Evolutionary conservation across 306 rosid genomes (phyloP).

Genomic region (Clitoria ternatea): DNA sequence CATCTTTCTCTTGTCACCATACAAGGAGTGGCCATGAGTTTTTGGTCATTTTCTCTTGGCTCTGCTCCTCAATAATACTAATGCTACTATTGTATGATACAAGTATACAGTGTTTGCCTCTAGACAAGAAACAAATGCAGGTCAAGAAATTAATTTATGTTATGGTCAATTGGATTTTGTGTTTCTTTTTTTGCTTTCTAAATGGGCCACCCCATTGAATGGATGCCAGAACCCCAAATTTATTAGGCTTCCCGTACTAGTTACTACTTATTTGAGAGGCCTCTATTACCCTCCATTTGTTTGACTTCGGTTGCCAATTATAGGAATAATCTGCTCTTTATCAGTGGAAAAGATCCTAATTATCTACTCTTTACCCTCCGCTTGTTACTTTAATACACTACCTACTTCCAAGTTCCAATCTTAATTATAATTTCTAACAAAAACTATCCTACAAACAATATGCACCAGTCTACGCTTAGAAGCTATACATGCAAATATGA

Average conservation of each 20-base stretch:
- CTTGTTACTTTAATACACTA: no score
- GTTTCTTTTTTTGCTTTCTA: conserved; percentile 2
- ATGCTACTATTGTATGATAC: conserved; percentile 16
- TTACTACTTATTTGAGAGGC: no score
- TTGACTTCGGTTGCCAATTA: no score
- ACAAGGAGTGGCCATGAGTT: conserved; percentile 16
- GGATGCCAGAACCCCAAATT: background rate
- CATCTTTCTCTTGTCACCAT: conserved; percentile 41
- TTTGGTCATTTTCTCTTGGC: conserved; percentile 27
- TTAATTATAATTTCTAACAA: background rate
- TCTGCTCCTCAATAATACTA: conserved; percentile 28
- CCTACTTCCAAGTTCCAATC: no score
- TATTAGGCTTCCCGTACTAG: conserved; percentile 9
- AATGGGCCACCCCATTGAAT: conserved; percentile 16
- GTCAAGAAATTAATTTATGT: background rate
- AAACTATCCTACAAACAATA: background rate
- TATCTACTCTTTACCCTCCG: no score
- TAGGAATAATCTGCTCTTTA: conserved; percentile 13
- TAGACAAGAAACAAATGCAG: conserved; percentile 14
- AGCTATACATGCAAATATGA: background rate
- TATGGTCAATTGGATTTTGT: background rate
- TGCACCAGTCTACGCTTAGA: background rate
- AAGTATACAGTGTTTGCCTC: conserved; percentile 22
- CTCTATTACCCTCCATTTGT: no score
- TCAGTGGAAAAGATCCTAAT: background rate